phyloP scores from a whole-genome alignment of 352 stramenopile genomes.

The Globisporangium polare region DNA sequence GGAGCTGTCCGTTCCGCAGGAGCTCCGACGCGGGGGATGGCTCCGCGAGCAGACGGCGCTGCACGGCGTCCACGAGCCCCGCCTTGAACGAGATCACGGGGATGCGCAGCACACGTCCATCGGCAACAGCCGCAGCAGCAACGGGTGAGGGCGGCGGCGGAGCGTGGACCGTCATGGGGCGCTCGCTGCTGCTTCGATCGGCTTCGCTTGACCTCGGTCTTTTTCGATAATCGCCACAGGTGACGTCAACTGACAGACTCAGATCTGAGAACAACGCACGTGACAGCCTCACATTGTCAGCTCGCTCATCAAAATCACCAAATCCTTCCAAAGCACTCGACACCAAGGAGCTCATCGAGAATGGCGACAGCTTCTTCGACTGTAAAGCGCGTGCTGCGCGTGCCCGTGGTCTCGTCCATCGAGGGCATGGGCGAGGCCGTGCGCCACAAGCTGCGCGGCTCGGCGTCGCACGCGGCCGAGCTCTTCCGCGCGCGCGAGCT shows the following conservation, averaged over 20 bases:
- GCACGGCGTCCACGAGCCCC: slow-evolving; percentile 24
- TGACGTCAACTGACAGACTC: background rate
- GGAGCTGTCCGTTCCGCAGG: slow-evolving; percentile 17
- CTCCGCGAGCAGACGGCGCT: slow-evolving; percentile 15
- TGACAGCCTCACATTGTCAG: too few species aligned
- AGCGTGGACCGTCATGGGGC: background rate
- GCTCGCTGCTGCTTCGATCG: background rate
- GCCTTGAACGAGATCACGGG: slow-evolving; percentile 37
- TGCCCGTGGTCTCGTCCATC: slow-evolving; percentile 56
- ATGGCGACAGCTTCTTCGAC: slow-evolving; percentile 4
- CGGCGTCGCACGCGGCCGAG: slow-evolving; percentile 25
- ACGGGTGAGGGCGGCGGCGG: background rate
- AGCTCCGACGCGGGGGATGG: slow-evolving; percentile 8
- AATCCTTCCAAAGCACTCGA: background rate
- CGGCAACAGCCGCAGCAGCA: background rate
- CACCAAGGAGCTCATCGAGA: background rate
- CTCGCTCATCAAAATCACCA: background rate
- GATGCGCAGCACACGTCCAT: slow-evolving; percentile 16
- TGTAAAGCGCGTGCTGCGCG: slow-evolving; percentile 23
- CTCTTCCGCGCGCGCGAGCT: slow-evolving; percentile 38
- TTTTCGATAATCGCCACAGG: background rate
- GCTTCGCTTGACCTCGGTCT: background rate
- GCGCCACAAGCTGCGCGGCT: slow-evolving; percentile 25
- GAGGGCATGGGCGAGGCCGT: slow-evolving; percentile 35
- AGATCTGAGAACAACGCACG: background rate